A percentile compares a stretch with the other conserved stretches of the same genome.
Conservation (phyloP, 1,139 yeast genomes). For the Saccharomyces hybrid region DNA sequence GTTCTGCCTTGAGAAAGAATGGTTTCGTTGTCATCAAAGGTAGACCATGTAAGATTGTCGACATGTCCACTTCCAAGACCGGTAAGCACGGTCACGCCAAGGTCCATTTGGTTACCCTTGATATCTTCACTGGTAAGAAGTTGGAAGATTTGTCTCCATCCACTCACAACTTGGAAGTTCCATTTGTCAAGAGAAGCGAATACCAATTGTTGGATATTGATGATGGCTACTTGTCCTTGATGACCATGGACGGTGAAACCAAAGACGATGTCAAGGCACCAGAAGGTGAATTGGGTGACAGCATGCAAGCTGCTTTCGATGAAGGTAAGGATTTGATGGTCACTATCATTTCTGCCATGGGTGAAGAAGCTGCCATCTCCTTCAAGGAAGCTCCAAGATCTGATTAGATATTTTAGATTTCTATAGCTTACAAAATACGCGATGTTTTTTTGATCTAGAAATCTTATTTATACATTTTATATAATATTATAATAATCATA, state of each 20-base stretch:
- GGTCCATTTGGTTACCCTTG: slow-evolving; percentile 98
- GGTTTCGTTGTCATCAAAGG: slow-evolving; percentile 98
- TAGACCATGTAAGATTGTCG: slow-evolving; percentile 99
- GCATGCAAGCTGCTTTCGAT: slow-evolving; percentile 85
- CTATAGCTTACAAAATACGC: background rate
- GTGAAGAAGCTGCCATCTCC: slow-evolving; percentile 97
- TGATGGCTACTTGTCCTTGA: slow-evolving; percentile 94
- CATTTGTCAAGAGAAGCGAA: slow-evolving; percentile 93
- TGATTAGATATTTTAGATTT: slow-evolving; percentile 25
- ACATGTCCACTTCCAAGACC: slow-evolving; percentile 99
- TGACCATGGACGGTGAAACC: slow-evolving; percentile 96
- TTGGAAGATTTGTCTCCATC: slow-evolving; percentile 99
- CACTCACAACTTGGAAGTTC: slow-evolving; percentile 99
- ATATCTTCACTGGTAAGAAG: slow-evolving; percentile 98
- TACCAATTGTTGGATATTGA: slow-evolving; percentile 96
- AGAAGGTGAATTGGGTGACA: slow-evolving; percentile 95
- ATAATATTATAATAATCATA: background rate
- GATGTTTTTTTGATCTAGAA: background rate
- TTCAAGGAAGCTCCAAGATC: slow-evolving; percentile 95
- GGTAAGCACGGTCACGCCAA: slow-evolving; percentile 99
- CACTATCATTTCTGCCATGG: slow-evolving; percentile 96
- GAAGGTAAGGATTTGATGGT: slow-evolving; percentile 96
- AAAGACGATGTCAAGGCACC: slow-evolving; percentile 98
- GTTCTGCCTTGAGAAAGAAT: slow-evolving; percentile 99
- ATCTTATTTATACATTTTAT: background rate